Evolutionary conservation across 768 basidiomycete genomes (phyloP).

Genomic region (Suillus paluster): DNA sequence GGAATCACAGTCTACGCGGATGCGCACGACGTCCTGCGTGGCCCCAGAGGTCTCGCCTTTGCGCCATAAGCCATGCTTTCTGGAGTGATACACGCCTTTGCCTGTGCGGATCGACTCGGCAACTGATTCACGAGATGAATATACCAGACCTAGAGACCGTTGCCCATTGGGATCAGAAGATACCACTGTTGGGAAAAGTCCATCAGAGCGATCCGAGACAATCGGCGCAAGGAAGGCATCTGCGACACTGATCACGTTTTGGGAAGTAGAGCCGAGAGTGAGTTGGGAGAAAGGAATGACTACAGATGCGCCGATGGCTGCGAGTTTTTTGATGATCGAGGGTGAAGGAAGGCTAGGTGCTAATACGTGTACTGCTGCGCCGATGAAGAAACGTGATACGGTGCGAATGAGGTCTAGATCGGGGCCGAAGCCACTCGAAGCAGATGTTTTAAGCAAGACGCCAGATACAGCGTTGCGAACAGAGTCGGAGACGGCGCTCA

Average conservation of each 20-base stretch:
- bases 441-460: slow-evolving; percentile 76
- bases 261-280: slow-evolving; percentile 57
- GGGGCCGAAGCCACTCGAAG: slow-evolving; percentile 35
- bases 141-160: slow-evolving; percentile 88
- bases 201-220: slow-evolving; percentile 86
- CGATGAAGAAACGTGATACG: slow-evolving; percentile 73
- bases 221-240: slow-evolving; percentile 88
- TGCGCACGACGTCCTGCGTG: slow-evolving; percentile 83
- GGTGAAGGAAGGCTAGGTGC: slow-evolving; percentile 56
- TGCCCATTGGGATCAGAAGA: slow-evolving; percentile 69
- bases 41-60: slow-evolving; percentile 98
- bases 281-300: slow-evolving; percentile 77
- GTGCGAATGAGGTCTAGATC: slow-evolving; percentile 81
- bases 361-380: slow-evolving; percentile 66
- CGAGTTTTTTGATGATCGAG: slow-evolving; percentile 63
- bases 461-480: slow-evolving; percentile 76
- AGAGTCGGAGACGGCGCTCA: slow-evolving; percentile 76
- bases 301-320: slow-evolving; percentile 60
- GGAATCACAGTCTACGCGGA: slow-evolving; percentile 89
- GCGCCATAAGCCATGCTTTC: slow-evolving; percentile 94
- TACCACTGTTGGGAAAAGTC: slow-evolving; percentile 91
- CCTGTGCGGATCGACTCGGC: slow-evolving; percentile 86
- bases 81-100: slow-evolving; percentile 94
- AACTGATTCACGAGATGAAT: slow-evolving; percentile 88
- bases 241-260: slow-evolving; percentile 68